Conservation (phyloP, 805 yeast genomes). For the Yarrowia sp. region DNA sequence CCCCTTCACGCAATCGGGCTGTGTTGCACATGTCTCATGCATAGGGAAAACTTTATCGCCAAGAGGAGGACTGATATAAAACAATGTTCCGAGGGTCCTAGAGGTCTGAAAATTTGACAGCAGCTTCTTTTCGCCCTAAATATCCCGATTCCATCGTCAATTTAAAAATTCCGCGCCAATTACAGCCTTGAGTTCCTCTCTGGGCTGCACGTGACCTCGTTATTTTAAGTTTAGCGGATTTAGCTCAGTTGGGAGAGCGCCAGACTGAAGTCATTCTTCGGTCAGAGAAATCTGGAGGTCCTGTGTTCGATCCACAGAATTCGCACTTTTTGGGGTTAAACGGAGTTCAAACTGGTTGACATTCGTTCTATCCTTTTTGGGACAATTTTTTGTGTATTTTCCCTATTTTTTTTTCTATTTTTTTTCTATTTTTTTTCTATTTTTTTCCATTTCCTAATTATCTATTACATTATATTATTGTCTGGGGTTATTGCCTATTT, state of each 20-base stretch:
- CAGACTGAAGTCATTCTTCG: conserved; percentile 36
- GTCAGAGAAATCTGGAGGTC: conserved; percentile 58
- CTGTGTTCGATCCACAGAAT: conserved; percentile 74
- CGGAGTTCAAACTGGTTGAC: no score
- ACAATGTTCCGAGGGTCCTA: background rate
- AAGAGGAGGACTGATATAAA: no score
- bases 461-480: no score
- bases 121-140: background rate
- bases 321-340: conserved; percentile 36
- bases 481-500: no score
- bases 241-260: conserved; percentile 43
- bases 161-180: background rate
- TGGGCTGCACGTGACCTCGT: background rate
- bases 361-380: no score
- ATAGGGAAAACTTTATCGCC: background rate
- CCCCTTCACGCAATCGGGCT: conserved; percentile 22
- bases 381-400: no score
- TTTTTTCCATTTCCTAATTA: no score
- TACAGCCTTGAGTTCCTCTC: background rate
- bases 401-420: no score
- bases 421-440: background rate
- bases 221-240: conserved; percentile 26
- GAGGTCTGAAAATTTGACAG: background rate
- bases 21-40: conserved; percentile 7
- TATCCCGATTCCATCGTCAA: background rate